Conservation (phyloP, 495 filamentous ascomycete species). For the Xylaria intraflava region DNA sequence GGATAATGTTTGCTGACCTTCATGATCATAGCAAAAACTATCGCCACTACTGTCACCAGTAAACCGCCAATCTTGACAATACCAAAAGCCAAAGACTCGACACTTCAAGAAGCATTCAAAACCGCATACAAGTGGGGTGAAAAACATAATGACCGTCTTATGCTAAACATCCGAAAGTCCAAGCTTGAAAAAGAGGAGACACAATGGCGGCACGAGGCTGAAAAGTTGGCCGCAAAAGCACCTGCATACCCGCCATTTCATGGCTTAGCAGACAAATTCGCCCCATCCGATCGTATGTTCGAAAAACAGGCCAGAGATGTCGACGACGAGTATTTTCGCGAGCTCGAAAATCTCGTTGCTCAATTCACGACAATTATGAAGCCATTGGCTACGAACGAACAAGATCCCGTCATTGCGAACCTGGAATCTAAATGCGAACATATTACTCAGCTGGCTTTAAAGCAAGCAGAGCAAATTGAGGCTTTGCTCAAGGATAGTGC, state of each 20-base stretch:
- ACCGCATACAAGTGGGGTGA: constrained; percentile 14
- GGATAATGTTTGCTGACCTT: not conserved
- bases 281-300: constrained; percentile 2
- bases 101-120: constrained; percentile 20
- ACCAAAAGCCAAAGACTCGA: constrained; percentile 17
- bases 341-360: constrained; percentile 15
- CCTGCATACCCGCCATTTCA: constrained; percentile 17
- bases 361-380: constrained; percentile 4
- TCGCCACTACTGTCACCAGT: not conserved
- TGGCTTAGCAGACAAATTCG: constrained; percentile 14
- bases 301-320: constrained; percentile 1
- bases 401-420: constrained; percentile 9
- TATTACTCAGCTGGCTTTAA: constrained; percentile 10
- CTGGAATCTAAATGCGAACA: constrained; percentile 17
- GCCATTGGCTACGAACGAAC: not conserved
- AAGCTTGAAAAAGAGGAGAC: constrained; percentile 10
- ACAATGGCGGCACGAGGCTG: constrained; percentile 9
- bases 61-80: not conserved
- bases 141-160: constrained; percentile 7
- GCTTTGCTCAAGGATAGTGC: constrained; percentile 5
- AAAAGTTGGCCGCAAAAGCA: constrained; percentile 13
- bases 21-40: not conserved
- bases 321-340: constrained; percentile 9
- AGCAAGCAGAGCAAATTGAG: constrained; percentile 15
- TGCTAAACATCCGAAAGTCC: constrained; percentile 9